phyloP scores from a whole-genome alignment of 768 basidiomycete genomes.

The Leccinum ochraceum region DNA sequence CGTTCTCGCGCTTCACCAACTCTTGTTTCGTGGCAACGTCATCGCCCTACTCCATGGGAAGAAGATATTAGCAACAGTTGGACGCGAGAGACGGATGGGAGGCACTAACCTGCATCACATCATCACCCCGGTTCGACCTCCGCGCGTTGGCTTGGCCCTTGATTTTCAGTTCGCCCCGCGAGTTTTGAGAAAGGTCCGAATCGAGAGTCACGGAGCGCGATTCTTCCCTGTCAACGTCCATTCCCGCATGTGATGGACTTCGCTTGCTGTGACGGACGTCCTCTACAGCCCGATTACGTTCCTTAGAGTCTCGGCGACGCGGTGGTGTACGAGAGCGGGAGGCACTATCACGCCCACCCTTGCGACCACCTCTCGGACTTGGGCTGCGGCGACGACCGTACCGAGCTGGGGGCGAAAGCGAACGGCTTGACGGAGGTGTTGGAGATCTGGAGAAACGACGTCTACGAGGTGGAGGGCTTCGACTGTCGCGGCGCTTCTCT shows the following conservation, averaged over 20 bases:
- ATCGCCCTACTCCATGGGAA: constrained; percentile 23
- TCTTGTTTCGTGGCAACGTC: constrained; percentile 38
- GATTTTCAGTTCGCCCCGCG: constrained; percentile 63
- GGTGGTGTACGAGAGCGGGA: constrained; percentile 41
- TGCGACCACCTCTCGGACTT: constrained; percentile 35
- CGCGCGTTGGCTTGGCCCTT: constrained; percentile 66
- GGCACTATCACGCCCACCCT: constrained; percentile 26
- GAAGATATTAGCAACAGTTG: constrained; percentile 7
- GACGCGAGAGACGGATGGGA: constrained; percentile 6
- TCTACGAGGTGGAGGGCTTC: constrained; percentile 37
- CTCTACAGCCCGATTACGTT: constrained; percentile 21
- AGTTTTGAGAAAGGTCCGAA: constrained; percentile 33
- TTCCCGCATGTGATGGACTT: constrained; percentile 25
- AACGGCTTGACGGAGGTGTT: constrained; percentile 50
- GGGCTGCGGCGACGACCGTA: constrained; percentile 49
- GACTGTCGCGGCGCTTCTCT: constrained; percentile 31
- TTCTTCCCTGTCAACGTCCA: constrained; percentile 28
- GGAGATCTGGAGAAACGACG: constrained; percentile 49
- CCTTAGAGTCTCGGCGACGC: constrained; percentile 34
- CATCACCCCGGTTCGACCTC: constrained; percentile 56
- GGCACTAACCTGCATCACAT: constrained; percentile 30
- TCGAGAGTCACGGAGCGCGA: constrained; percentile 27
- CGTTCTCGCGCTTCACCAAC: constrained; percentile 70
- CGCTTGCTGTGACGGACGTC: constrained; percentile 27
- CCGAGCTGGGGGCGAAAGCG: constrained; percentile 34